These are phyloP conservation scores for Aspergillus asperescens DNA, from an alignment of 495 filamentous ascomycete genomes.

Conservation along the genomic window DNA sequence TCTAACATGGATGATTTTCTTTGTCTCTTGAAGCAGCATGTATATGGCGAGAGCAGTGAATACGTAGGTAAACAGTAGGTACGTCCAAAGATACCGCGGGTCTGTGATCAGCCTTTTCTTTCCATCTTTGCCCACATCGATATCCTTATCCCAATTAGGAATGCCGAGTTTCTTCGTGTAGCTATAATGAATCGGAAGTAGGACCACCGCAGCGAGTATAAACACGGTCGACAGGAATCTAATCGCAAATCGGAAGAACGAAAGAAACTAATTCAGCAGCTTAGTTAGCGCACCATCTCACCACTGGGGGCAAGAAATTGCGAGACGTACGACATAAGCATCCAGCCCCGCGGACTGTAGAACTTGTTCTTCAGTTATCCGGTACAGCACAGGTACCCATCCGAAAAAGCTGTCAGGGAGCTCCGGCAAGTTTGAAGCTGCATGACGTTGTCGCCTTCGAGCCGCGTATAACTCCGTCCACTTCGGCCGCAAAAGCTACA, in stretches of 20 bases:
- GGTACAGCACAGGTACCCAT: constrained; percentile 89
- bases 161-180: constrained; percentile 49
- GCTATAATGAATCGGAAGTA: constrained; percentile 78
- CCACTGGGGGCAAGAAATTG: background rate
- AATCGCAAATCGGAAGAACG: constrained; percentile 91
- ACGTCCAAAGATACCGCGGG: constrained; percentile 78
- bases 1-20: constrained; percentile 72
- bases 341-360: constrained; percentile 88
- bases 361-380: constrained; percentile 82
- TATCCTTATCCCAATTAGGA: constrained; percentile 36
- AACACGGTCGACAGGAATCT: constrained; percentile 74
- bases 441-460: constrained; percentile 63
- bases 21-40: constrained; percentile 73
- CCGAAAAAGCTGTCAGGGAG: constrained; percentile 85
- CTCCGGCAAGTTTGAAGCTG: constrained; percentile 69
- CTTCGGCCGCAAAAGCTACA: constrained; percentile 72
- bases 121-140: constrained; percentile 18
- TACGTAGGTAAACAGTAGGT: constrained; percentile 84
- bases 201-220: constrained; percentile 70
- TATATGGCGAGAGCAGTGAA: constrained; percentile 82
- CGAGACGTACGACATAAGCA: constrained; percentile 74
- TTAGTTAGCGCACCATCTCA: background rate
- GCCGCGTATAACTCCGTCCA: constrained; percentile 93
- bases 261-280: constrained; percentile 60
- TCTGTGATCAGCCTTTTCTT: constrained; percentile 30